phyloP scores from a whole-genome alignment of 306 rosid species.

The Senna tora region DNA sequence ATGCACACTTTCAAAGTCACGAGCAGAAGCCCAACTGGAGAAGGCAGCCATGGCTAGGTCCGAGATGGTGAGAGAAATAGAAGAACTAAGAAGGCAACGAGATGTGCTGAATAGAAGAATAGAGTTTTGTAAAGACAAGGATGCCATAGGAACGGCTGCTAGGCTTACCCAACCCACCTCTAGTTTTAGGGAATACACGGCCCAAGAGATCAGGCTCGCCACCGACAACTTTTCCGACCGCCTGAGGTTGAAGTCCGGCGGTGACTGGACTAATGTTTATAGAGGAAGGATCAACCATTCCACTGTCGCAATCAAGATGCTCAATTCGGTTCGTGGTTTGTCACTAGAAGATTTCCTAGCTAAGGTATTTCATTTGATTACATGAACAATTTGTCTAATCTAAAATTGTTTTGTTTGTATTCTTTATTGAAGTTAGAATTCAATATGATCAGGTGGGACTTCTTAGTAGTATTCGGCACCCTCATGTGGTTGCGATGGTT shows the following conservation, averaged over 20 bases:
- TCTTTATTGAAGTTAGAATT: background rate
- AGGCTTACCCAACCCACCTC: slow-evolving; percentile 43
- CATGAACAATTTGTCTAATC: too few relatives aligned
- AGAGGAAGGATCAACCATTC: slow-evolving; percentile 65
- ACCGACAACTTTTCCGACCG: slow-evolving; percentile 64
- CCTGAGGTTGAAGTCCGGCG: slow-evolving; percentile 52
- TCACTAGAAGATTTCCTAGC: slow-evolving; percentile 53
- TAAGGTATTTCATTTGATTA: slow-evolving; percentile 56
- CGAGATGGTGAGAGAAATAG: slow-evolving; percentile 59
- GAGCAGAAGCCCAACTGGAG: slow-evolving; percentile 49
- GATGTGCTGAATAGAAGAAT: slow-evolving; percentile 71
- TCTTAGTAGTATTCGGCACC: slow-evolving; percentile 66
- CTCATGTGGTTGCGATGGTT: slow-evolving; percentile 64
- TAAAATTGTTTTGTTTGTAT: too few relatives aligned
- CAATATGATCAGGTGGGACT: slow-evolving; percentile 58
- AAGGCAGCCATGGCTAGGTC: slow-evolving; percentile 44
- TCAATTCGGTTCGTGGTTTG: slow-evolving; percentile 29
- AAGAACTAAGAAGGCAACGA: slow-evolving; percentile 57
- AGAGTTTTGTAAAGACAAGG: slow-evolving; percentile 71
- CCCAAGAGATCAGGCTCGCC: slow-evolving; percentile 65
- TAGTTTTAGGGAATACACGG: slow-evolving; percentile 58
- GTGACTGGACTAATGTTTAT: slow-evolving; percentile 47
- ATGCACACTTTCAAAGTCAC: slow-evolving; percentile 42
- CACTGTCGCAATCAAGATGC: slow-evolving; percentile 62
- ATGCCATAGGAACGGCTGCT: slow-evolving; percentile 66